Conservation (phyloP, 768 basidiomycete species). For the Wakefieldia striispora region DNA sequence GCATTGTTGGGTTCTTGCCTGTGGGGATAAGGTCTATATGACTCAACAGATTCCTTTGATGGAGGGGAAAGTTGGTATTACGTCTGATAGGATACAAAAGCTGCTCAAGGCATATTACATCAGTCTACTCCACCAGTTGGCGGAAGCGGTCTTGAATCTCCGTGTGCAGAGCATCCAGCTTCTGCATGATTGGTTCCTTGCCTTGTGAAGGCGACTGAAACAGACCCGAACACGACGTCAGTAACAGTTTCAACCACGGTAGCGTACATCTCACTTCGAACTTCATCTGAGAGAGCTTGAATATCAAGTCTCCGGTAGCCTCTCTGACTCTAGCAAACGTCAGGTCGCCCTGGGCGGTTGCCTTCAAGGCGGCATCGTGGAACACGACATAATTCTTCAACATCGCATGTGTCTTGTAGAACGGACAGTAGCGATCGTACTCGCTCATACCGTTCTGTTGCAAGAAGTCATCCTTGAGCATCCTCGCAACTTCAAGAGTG, state of each 20-base stretch:
- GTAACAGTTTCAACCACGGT: background rate
- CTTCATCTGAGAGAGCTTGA: conserved; percentile 99
- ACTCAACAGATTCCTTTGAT: background rate
- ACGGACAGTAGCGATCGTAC: conserved; percentile 96
- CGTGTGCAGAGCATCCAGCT: conserved; percentile 72
- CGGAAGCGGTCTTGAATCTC: conserved; percentile 96
- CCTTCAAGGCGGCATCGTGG: conserved; percentile 86
- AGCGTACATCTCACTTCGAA: conserved; percentile 69
- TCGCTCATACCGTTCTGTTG: conserved; percentile 99
- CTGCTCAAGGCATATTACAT: background rate
- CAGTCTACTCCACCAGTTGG: conserved; percentile 69
- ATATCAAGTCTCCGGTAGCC: conserved; percentile 82
- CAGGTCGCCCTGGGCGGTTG: conserved; percentile 78
- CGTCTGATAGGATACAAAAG: conserved; percentile 20
- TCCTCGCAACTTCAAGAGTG: conserved; percentile 92
- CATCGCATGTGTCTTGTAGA: conserved; percentile 99
- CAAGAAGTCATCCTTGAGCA: conserved; percentile 96
- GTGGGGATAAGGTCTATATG: too few relatives aligned
- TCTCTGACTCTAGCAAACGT: conserved; percentile 90
- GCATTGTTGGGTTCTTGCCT: too few relatives aligned
- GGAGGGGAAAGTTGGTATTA: conserved; percentile 17
- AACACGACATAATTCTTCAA: conserved; percentile 91
- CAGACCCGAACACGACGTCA: conserved; percentile 13
- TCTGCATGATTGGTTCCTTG: conserved; percentile 77
- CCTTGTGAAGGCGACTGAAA: conserved; percentile 82